Percentiles rank a stretch among this genome's conserved stretches.
Conservation (phyloP, 495 filamentous ascomycete genomes). For the Talaromyces nanjingensis region DNA sequence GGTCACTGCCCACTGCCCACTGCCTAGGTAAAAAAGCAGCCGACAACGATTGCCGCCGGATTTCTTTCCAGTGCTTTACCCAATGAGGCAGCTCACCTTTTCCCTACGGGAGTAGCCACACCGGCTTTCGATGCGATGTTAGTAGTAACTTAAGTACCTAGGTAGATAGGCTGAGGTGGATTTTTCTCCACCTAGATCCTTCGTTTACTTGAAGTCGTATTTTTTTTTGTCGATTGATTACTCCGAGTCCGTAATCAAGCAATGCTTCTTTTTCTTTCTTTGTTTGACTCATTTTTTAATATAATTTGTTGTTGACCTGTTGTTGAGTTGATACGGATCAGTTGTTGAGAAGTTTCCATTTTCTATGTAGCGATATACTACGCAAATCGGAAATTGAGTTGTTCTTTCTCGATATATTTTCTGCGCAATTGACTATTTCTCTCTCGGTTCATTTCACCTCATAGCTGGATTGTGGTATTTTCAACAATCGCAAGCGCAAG, state of each 20-base stretch:
- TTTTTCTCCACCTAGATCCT: not conserved
- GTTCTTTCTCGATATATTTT: not conserved
- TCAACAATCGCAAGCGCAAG: not conserved
- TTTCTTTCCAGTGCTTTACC: constrained; percentile 3
- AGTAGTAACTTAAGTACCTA: no score
- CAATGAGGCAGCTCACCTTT: not conserved
- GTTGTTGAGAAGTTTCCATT: not conserved
- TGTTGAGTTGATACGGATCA: not conserved
- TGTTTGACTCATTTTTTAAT: not conserved
- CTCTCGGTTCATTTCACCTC: not conserved
- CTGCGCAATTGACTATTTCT: not conserved
- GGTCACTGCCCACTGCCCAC: no score
- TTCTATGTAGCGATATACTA: not conserved
- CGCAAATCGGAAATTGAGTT: not conserved
- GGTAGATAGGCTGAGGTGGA: not conserved
- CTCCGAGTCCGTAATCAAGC: not conserved
- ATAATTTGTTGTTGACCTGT: not conserved
- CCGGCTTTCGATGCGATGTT: constrained; percentile 3
- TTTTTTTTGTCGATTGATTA: not conserved
- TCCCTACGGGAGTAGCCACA: not conserved
- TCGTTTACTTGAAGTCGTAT: not conserved
- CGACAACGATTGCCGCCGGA: not conserved
- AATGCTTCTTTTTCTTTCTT: not conserved
- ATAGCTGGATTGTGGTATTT: not conserved
- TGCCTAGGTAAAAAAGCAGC: not conserved